A percentile compares a stretch with the other conserved stretches of the same genome.
phyloP scores from a whole-genome alignment of 345 rosid species.

The Noccaea caerulescens region DNA sequence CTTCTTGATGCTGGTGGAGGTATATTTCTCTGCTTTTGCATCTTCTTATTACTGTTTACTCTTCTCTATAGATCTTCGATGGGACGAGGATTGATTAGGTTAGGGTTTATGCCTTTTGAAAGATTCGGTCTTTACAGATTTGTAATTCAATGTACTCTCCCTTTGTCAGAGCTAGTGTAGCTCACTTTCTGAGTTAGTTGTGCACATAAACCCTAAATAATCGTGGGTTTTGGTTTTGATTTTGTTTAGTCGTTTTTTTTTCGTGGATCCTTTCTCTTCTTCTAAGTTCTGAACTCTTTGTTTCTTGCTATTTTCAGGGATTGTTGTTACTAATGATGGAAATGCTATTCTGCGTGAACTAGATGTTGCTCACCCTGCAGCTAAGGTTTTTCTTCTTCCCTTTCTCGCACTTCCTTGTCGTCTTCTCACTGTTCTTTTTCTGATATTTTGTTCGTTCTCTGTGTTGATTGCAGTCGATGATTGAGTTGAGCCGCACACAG shows the following conservation, averaged over 20 bases:
- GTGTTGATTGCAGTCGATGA: slow-evolving; percentile 73
- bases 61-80: slow-evolving; percentile 14
- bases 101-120: slow-evolving; percentile 22
- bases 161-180: not conserved
- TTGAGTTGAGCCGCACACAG: slow-evolving; percentile 92
- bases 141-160: not conserved
- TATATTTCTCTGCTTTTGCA: slow-evolving; percentile 28
- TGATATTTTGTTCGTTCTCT: not conserved
- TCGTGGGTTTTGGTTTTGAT: slow-evolving; percentile 23
- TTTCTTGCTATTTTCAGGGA: slow-evolving; percentile 54
- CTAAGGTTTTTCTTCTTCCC: slow-evolving; percentile 58
- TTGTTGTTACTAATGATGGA: slow-evolving; percentile 95
- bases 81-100: not conserved
- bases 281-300: slow-evolving; percentile 1
- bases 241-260: not conserved
- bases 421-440: not conserved
- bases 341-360: slow-evolving; percentile 92
- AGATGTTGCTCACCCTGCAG: slow-evolving; percentile 95
- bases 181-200: slow-evolving; percentile 13
- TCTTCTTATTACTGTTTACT: slow-evolving; percentile 10
- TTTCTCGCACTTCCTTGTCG: not conserved
- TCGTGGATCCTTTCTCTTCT: slow-evolving; percentile 16
- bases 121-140: not conserved
- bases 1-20: slow-evolving; percentile 93
- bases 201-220: not conserved